Evolutionary conservation across 176 grass and related monocot species (phyloP).

Genomic region (Hordeum marinum): DNA sequence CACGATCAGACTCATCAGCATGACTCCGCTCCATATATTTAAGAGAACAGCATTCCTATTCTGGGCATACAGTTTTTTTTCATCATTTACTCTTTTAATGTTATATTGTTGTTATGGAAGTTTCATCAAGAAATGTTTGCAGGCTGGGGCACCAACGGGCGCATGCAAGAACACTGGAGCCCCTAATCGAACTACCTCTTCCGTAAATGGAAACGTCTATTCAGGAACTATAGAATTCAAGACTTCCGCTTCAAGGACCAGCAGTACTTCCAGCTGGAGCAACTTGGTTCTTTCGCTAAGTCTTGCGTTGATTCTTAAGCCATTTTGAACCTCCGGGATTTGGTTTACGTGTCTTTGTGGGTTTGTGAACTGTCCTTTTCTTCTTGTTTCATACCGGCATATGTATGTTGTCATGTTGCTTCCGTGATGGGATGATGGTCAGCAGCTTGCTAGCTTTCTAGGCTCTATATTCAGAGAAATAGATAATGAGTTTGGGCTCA

Average conservation of each 20-base stretch:
- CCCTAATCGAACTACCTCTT: conserved; percentile 34
- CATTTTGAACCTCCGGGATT: conserved; percentile 19
- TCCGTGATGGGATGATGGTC: not conserved
- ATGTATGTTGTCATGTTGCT: not conserved
- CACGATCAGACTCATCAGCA: not conserved
- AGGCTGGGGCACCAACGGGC: conserved; percentile 51
- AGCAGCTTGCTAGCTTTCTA: conserved; percentile 11
- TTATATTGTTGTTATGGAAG: not conserved
- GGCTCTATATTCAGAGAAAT: not conserved
- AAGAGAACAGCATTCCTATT: not conserved
- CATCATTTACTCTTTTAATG: not conserved
- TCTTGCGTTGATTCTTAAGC: conserved; percentile 38
- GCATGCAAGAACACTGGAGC: conserved; percentile 48
- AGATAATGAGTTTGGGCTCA: not conserved
- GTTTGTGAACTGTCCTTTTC: not conserved
- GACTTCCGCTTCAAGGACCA: conserved; percentile 32
- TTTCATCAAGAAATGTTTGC: conserved; percentile 20
- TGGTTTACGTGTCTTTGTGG: not conserved
- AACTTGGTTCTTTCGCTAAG: conserved; percentile 16
- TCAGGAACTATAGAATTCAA: conserved; percentile 75
- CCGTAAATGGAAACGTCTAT: conserved; percentile 49
- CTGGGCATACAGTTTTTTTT: not conserved
- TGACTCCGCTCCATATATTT: not conserved
- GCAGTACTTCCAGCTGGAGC: not conserved
- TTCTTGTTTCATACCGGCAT: not conserved